Evolutionary conservation across 331 rosid species (phyloP), one percentile per base, ranked within the genome.

Genomic region (Prunus yedoensis): DNA sequence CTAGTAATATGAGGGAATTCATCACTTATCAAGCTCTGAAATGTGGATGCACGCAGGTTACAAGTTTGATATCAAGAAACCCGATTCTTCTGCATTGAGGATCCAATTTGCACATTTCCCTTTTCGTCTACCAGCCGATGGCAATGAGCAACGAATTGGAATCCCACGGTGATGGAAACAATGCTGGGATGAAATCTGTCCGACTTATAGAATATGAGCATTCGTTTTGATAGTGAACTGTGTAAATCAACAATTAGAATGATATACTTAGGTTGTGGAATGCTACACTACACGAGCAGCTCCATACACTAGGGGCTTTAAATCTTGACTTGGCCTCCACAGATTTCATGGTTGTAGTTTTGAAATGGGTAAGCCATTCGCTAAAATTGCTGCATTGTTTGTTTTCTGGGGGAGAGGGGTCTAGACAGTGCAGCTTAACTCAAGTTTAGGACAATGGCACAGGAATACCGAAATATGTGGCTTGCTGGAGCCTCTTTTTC

Each of bases 61-160:
- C 88, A 87, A 83, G 86, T 89, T 89, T 78, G 97, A 91, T 79
- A 88, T 88, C 83, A 91, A 87, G 77, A 89, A 87, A 70, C 85
- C 82, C 1, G 85, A 85, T 27, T 85, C 93, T 56, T 79, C 76
- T 41, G 43, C 80, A 60, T 82, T 91, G 76, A 91, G 73, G 82
- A 79, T 91, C 69, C 89, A 85, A 64, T 89, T 86, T 86, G 97
- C 96, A 49, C 97, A 88, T 66, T 91, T 91, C 68, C 97, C 97
- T 50, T 89, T 91, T 87, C 80, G 54, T n/a, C 88, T 58, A 32
- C 88, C 91, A 59, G 62, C 83, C 11, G 83, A 89, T 69, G 79
- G 75, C 47, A 82, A 78, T 13, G 78, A 81, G 53, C 66, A 68
- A 66, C 47, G 57, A 77, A 73, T 32, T 51, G 63, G 83, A 68